Evolutionary conservation across 1,284 basidiomycete species (phyloP), one percentile per base, ranked within the genome.

Genomic region (Abortiporus biennis): DNA sequence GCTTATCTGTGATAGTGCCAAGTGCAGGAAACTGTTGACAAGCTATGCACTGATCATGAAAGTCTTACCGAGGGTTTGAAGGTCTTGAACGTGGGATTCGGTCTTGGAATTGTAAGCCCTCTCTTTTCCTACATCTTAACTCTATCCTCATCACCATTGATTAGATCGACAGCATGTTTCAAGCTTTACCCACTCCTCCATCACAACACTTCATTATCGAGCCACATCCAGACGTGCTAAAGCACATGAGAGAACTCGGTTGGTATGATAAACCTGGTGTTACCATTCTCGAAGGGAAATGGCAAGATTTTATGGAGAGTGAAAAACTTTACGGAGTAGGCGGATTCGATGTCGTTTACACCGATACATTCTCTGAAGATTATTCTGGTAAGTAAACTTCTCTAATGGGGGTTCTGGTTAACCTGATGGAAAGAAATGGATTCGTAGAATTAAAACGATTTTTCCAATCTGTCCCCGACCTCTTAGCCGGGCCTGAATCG

Each of bases 321-420:
- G 69, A 79, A 11, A 70, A 77, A 31, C 62, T 83, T 6, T 66
- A 79, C 12, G 62, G 54, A 29, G 60, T 73, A 16, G 79, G 83
- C 21, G 85, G 82, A 0, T 98, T 95, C 55, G 93, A 97, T 55
- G 78, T 86, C 8, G 65, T 98, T 29, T 98, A 96, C 61, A 93
- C 89, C n/a, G 95, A 98, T 59, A 93, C 93, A 0, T 96, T 96
- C 63, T 85, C 88, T 0, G 92, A 98, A 60, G 78, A 86, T 40
- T 98, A 96, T 55, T 62, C 71, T 47, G 80, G 83, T 82, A 45
- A 46, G 69, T 48, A 13, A n/a, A 24, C 5, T 19, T 17, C 24
- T 5, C 22, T 5, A 24, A 25, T 24, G 12, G 15, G 23, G 11
- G 36, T 19, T 16, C 24, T 27, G 16, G 11, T 19, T 15, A 9